Evolutionary conservation across 164 flowering plant genomes (phyloP).

Genomic region (Nelumbo lutea): DNA sequence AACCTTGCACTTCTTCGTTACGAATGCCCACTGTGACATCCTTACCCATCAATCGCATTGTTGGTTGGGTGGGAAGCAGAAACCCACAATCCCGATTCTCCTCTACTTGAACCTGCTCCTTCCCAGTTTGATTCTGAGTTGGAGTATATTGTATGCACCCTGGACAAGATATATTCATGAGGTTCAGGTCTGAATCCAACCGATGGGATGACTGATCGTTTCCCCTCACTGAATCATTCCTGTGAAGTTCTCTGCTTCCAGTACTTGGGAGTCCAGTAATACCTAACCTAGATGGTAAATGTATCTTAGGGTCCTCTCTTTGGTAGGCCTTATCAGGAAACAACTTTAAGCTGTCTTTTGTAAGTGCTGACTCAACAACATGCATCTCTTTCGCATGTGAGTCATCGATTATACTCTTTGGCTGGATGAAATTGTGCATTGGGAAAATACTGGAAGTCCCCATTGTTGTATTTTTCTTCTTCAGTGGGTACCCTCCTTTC

Average conservation of each 20-base stretch:
- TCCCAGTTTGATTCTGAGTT: constrained; percentile 19
- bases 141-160: constrained; percentile 17
- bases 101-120: constrained; percentile 9
- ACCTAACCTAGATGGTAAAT: constrained; percentile 25
- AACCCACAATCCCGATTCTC: constrained; percentile 17
- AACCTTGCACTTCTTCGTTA: constrained; percentile 21
- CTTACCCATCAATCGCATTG: constrained; percentile 75
- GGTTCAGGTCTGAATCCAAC: constrained; percentile 21
- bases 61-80: constrained; percentile 28
- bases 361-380: constrained; percentile 15
- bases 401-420: constrained; percentile 7
- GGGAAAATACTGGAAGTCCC: constrained; percentile 22
- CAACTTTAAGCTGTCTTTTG: constrained; percentile 21
- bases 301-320: constrained; percentile 9
- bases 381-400: constrained; percentile 19
- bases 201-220: constrained; percentile 14
- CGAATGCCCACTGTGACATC: constrained; percentile 51
- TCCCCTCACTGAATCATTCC: constrained; percentile 14
- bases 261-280: constrained; percentile 11
- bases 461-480: constrained; percentile 12
- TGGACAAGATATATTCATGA: constrained; percentile 16
- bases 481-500: constrained; percentile 21
- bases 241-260: constrained; percentile 19
- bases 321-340: constrained; percentile 21
- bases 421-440: constrained; percentile 13